Evolutionary conservation across 345 rosid species (phyloP), one percentile per base, ranked within the genome.

Genomic region (Acer yangbiense): DNA sequence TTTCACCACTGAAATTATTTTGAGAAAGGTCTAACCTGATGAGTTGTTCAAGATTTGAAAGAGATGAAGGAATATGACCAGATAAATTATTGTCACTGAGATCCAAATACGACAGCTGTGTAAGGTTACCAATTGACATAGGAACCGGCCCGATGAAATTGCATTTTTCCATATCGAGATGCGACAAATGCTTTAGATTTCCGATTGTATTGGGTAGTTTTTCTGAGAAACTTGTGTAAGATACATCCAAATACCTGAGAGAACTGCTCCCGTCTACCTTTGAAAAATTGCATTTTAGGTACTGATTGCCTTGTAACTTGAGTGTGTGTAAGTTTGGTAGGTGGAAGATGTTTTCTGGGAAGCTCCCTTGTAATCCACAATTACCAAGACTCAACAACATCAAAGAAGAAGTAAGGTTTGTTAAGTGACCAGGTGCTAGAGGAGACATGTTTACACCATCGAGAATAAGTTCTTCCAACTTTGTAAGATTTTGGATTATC

Each of bases 11-110:
- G 10, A 88, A 55, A 35, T 55, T 63, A 50, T 75, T 79, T 0
- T 1, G 0, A 0, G 6, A 2, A 14, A 73, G 35, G 21, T n/a
- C 50, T 13, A 67, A 63, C 3, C 2, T 6, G 7, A 16, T 11
- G 32, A 16, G 78, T 23, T 68, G 44, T 17, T 65, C 4, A 2
- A 73, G 46, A 17, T 75, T 75, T 5, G 68, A 60, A 14, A 77
- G 9, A 0, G 68, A 72, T 2, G 67, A 66, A 3, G 83, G 86
- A 17, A 84, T 20, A 3, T 29, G n/a, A 62, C 88, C 85, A 3
- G 0, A 73, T 39, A 86, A 73, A 27, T 35, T 62, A 60, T 75
- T 73, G 0, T 0, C 0, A 0, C 8, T 1, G 5, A 87, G 74
- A 39, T 9, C 16, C 20, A 85, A 62, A 11, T 0, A 0, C 1